Conservation (phyloP, 2,329 filamentous ascomycete species). For the Pseudogymnoascus sp. region DNA sequence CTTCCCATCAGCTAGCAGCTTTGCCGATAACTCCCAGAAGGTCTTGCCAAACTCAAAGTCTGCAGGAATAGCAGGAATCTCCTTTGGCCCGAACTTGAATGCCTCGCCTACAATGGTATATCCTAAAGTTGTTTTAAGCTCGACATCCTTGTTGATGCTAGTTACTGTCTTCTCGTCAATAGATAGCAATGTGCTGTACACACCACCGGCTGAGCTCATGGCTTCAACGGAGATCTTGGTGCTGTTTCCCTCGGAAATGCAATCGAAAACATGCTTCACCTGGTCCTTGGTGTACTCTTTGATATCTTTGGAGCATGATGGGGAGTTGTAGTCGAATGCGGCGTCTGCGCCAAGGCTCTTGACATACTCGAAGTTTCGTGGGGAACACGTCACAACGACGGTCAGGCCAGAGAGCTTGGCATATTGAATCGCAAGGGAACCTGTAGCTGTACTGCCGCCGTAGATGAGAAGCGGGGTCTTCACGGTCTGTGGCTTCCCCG, state of each 20-base stretch:
- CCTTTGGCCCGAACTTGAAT: conserved; percentile 21
- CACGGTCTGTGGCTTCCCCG: conserved; percentile 18
- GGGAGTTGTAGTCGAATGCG: conserved; percentile 43
- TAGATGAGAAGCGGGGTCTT: conserved; percentile 37
- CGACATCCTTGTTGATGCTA: conserved; percentile 20
- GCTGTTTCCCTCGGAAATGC: conserved; percentile 34
- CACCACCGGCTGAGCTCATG: conserved; percentile 30
- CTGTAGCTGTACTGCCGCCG: conserved; percentile 43
- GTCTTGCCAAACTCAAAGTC: conserved; percentile 31
- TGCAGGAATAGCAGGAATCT: conserved; percentile 19
- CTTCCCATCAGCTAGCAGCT: conserved; percentile 30
- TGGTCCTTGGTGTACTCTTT: conserved; percentile 35
- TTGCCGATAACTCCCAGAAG: conserved; percentile 31
- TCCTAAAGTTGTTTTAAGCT: conserved; percentile 28
- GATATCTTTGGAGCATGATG: conserved; percentile 38
- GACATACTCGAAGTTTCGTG: conserved; percentile 40
- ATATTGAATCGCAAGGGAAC: conserved; percentile 41
- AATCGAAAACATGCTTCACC: conserved; percentile 40
- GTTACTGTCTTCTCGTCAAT: conserved; percentile 18
- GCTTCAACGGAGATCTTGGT: conserved; percentile 33
- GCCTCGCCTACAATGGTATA: conserved; percentile 35
- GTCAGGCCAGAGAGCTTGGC: conserved; percentile 33
- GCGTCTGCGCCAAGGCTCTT: conserved; percentile 39
- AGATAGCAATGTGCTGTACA: conserved; percentile 35
- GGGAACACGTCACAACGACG: conserved; percentile 39